phyloP scores from a whole-genome alignment of 2,329 filamentous ascomycete species.

The Simplicillium aogashimaense region DNA sequence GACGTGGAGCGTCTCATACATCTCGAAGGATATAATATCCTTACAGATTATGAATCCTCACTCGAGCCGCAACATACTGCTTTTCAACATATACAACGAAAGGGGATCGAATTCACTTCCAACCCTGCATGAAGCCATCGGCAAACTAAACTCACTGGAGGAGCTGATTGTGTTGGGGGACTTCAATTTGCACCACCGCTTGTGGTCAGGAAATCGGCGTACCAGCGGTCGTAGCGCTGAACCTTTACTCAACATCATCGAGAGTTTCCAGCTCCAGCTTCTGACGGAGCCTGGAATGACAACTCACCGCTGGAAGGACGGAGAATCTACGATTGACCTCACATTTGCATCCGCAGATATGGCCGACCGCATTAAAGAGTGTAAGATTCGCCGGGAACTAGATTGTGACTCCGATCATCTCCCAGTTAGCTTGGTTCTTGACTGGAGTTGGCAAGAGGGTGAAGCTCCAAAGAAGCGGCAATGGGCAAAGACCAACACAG shows the following conservation, averaged over 20 bases:
- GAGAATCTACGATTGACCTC: not conserved
- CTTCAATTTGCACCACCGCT: not conserved
- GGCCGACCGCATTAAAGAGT: too few relatives aligned
- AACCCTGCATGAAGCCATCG: slow-evolving; percentile 5
- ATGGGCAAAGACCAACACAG: too few relatives aligned
- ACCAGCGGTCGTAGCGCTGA: too few relatives aligned
- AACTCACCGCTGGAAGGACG: not conserved
- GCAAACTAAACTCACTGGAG: slow-evolving; percentile 6
- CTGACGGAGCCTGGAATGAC: not conserved
- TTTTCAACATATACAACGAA: slow-evolving; percentile 10
- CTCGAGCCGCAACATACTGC: too few relatives aligned
- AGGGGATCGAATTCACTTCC: slow-evolving; percentile 4
- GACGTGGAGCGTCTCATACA: too few relatives aligned
- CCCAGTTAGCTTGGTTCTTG: too few relatives aligned
- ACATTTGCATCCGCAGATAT: slow-evolving; percentile 5
- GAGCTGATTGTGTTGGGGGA: slow-evolving; percentile 9
- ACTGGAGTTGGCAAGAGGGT: too few relatives aligned
- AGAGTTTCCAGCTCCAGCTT: not conserved
- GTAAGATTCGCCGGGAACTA: too few relatives aligned
- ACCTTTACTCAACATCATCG: not conserved
- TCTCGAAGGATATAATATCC: too few relatives aligned
- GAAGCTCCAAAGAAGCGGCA: too few relatives aligned
- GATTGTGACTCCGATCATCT: slow-evolving; percentile 16
- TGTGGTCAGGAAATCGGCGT: too few relatives aligned
- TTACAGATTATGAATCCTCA: too few relatives aligned